Evolutionary conservation across 2,329 filamentous ascomycete genomes (phyloP).

Genomic region (Phaeoacremonium minimum): DNA sequence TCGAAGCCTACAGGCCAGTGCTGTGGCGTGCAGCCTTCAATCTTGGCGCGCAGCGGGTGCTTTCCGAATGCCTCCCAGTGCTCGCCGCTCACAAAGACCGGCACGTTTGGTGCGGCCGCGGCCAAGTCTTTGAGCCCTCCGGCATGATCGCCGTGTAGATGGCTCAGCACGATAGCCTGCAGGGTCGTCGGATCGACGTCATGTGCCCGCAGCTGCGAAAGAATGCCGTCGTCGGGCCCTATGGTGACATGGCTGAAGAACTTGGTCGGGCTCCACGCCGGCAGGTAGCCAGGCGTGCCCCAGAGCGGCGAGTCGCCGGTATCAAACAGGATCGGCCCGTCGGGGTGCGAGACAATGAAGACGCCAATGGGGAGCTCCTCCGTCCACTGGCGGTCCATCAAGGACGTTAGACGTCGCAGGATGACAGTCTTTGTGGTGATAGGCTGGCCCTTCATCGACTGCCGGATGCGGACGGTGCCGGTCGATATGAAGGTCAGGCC

Average conservation of each 20-base stretch:
- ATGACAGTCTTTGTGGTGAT: conserved; percentile 11
- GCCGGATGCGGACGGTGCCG: conserved; percentile 13
- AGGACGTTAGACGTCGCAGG: conserved; percentile 13
- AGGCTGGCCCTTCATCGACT: conserved; percentile 11
- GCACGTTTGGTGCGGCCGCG: conserved; percentile 16
- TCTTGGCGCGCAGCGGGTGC: conserved; percentile 16
- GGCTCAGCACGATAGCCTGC: conserved; percentile 19
- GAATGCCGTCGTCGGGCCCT: conserved; percentile 12
- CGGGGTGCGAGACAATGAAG: conserved; percentile 15
- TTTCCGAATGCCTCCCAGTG: conserved; percentile 25
- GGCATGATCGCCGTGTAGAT: conserved; percentile 22
- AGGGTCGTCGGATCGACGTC: conserved; percentile 15
- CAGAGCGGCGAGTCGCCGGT: conserved; percentile 14
- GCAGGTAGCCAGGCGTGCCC: conserved; percentile 14
- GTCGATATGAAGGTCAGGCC: conserved; percentile 13
- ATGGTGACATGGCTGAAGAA: conserved; percentile 7
- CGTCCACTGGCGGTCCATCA: conserved; percentile 12
- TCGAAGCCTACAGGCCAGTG: conserved; percentile 24
- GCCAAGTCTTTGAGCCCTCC: conserved; percentile 19
- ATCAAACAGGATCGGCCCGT: conserved; percentile 16
- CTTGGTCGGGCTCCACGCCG: conserved; percentile 11
- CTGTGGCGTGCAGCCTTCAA: conserved; percentile 21
- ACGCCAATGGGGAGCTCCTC: conserved; percentile 13
- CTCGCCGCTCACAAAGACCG: conserved; percentile 18
- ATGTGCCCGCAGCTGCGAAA: conserved; percentile 10